Base-by-base conservation (phyloP, 306 rosid species). In the Cotoneaster glaucophyllus region DNA sequence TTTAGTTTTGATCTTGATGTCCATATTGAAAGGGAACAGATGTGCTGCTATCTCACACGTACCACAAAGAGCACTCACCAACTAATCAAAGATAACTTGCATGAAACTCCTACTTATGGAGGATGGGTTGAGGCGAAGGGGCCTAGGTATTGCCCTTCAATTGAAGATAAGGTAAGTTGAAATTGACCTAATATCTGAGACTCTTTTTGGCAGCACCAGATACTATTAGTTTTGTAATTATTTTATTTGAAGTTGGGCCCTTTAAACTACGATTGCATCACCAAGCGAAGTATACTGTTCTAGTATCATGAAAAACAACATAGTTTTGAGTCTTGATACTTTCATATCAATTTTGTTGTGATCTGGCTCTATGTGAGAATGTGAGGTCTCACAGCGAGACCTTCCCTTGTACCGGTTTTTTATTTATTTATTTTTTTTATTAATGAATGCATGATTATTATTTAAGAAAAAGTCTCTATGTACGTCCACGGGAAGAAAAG, bases 101-200 rank as follows among this genome's bases (percentile, higher is more conserved):
- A 90, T 67, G 97, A 95, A 87, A 95, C 98, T 79, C 97, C 98
- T 78, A 95, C 98, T 32, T 95, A 95, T 76, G 98, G 98, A 50
- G 98, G 98, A 69, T 95, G 97, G 98, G 93, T 90, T 72, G 98
- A 92, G 83, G 95, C 98, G 56, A 95, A 90, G 86, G 98, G 98
- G 76, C 98, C 98, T 64, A 85, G 98, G 87, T 95, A 95, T 80
- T 95, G 98, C 82, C 98, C 98, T 72, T 95, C 97, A 39, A 95
- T 95, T 79, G 98, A 95, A 85, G 98, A 95, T 83, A 95, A 95
- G 98, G 98, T 87, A 77, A 58, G 69, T 41, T 58, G 39, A 57
- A 72, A 57, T 21, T 58, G 54, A 37, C 58, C 24, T 71, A 13
- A 34, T 52, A 34, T 67, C 24, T 11, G 50, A 64, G 24, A 54